phyloP scores from a whole-genome alignment of 495 filamentous ascomycete species.

The Aspergillus cavernicola region DNA sequence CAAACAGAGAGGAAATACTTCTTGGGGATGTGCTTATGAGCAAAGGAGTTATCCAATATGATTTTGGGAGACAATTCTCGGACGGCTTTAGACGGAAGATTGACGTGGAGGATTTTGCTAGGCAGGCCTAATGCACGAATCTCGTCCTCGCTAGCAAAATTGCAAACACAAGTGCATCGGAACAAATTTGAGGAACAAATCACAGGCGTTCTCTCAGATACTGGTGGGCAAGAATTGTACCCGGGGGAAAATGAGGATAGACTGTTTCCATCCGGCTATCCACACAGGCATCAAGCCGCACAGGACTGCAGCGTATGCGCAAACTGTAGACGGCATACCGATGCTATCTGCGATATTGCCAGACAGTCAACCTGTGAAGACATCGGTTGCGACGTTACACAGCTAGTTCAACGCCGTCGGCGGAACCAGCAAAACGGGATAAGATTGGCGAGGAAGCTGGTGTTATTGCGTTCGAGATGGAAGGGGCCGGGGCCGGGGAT shows the following conservation, averaged over 20 bases:
- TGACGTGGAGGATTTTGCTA: conserved; percentile 20
- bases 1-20: conserved; percentile 17
- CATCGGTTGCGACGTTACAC: background rate
- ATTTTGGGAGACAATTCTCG: conserved; percentile 25
- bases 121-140: conserved; percentile 14
- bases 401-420: background rate
- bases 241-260: background rate
- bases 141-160: background rate
- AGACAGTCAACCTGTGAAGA: background rate
- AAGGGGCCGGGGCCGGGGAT: conserved; percentile 14
- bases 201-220: background rate
- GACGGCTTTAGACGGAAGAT: conserved; percentile 22
- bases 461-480: conserved; percentile 44
- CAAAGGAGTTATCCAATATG: conserved; percentile 31
- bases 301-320: background rate
- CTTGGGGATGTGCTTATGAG: conserved; percentile 46
- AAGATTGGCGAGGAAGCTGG: conserved; percentile 13
- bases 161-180: background rate
- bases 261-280: background rate
- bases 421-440: conserved; percentile 16
- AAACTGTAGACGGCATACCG: background rate
- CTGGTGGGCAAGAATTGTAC: background rate
- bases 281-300: background rate
- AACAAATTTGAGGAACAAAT: background rate
- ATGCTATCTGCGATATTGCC: background rate